These are phyloP conservation scores for Multifurca ochricompacta DNA, from an alignment of 768 basidiomycete genomes.

Conservation along the genomic window DNA sequence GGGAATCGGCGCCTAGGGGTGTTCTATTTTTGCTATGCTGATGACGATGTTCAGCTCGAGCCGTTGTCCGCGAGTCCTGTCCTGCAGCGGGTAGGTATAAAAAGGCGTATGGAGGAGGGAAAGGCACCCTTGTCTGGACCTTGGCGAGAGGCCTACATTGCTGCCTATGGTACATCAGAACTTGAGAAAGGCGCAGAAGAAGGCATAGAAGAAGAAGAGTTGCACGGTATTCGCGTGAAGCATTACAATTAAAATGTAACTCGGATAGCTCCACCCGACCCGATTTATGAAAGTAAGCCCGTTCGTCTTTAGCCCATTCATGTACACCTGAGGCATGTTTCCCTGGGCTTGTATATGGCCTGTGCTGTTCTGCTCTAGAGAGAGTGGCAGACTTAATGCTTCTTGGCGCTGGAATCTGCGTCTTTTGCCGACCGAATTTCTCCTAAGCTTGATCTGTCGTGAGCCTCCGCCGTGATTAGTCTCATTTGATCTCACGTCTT, in stretches of 20 bases:
- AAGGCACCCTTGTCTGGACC: constrained; percentile 25
- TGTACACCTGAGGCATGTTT: too few relatives aligned
- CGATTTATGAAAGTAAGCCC: neutral
- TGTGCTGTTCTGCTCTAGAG: too few relatives aligned
- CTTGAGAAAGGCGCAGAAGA: constrained; percentile 26
- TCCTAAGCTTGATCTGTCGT: too few relatives aligned
- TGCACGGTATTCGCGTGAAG: constrained; percentile 26
- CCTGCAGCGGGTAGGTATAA: constrained; percentile 23
- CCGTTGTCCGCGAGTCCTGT: constrained; percentile 27
- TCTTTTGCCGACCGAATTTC: too few relatives aligned
- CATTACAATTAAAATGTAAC: constrained; percentile 25
- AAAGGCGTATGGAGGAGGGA: constrained; percentile 24
- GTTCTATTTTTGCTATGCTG: constrained; percentile 28
- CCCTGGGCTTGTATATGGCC: too few relatives aligned
- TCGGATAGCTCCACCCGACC: neutral
- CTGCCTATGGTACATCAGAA: constrained; percentile 27
- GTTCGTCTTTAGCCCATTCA: neutral
- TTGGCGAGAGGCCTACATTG: constrained; percentile 26
- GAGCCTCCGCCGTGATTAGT: too few relatives aligned
- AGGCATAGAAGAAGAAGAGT: constrained; percentile 27
- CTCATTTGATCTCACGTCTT: too few relatives aligned
- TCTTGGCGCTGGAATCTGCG: too few relatives aligned
- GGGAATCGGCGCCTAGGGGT: constrained; percentile 28
- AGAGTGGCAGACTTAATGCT: too few relatives aligned
- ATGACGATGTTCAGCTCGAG: constrained; percentile 27